Evolutionary conservation across 164 flowering plant genomes (phyloP), one percentile per base, ranked within the genome.

Genomic region (Akebia trifoliata): DNA sequence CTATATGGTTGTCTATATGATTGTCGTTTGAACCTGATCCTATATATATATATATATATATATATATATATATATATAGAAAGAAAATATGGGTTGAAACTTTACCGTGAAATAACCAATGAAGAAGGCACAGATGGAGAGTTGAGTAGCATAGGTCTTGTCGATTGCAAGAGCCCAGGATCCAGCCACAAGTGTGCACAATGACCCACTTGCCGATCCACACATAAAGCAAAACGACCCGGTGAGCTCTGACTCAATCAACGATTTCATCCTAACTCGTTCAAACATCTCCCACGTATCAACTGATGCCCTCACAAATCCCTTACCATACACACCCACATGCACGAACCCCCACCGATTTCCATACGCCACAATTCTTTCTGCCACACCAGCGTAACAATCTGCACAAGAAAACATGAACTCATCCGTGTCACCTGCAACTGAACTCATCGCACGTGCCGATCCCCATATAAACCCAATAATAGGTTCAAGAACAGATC

Each of bases 311-410:
- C 58, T 64, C 57, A 81, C 70, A 44, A 87, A 72, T 7, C 81
- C 81, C 56, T 82, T 81, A 11, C 63, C 57, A 43, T 73, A 70
- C 52, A 68, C 76, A 18, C 84, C 97, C 0, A 87, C 75, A 0
- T 80, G 84, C 15, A 85, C 90, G 20, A 78, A 80, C 1, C 78
- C 96, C 96, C 92, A 88, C 26, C 79, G 30, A 54, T 83, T 83
- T 18, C 78, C 91, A 22, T 57, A 66, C 4, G 26, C 51, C 17
- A 66, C 63, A 12, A 83, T 68, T 31, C 62, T 58, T 0, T 66
- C 70, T 18, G 80, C 81, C 6, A 78, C 52, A 9, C 78, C 75
- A 0, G 67, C 37, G 38, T 68, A 83, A 62, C 91, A 90, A 47
- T 61, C 46, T 1, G 79, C 81, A 61, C 89, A 84, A 0, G 84